Conservation (phyloP, 1,139 yeast species). For the Pichia sp. region DNA sequence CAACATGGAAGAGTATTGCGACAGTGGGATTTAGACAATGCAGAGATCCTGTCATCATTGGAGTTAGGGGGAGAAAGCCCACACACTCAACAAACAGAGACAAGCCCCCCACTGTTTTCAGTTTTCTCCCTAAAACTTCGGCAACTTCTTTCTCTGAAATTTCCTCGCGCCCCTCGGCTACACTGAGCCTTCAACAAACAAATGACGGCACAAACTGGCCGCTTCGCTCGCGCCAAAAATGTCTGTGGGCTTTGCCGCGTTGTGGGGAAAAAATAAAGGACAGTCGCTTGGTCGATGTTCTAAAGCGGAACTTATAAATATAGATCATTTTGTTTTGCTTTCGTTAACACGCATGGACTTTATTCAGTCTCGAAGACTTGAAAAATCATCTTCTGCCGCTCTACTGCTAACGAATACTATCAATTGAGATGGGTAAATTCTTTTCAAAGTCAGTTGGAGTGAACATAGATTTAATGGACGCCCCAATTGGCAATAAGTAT, state of each 20-base stretch:
- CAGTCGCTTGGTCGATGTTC: not conserved
- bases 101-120: not conserved
- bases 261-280: not conserved
- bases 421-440: conserved; percentile 12
- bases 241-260: not conserved
- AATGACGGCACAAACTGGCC: not conserved
- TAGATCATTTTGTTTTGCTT: not conserved
- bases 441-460: conserved; percentile 4
- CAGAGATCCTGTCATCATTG: not conserved
- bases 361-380: not conserved
- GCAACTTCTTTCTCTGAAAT: not conserved
- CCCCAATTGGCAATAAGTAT: conserved; percentile 11
- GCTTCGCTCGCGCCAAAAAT: not conserved
- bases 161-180: not conserved
- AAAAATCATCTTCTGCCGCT: not conserved
- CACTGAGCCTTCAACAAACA: not conserved
- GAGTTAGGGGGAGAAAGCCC: not conserved
- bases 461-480: not conserved
- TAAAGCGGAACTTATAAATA: not conserved
- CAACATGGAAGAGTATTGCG: not conserved
- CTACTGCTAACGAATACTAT: not conserved
- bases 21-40: not conserved
- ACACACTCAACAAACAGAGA: not conserved
- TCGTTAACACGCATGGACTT: not conserved
- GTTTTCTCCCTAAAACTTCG: not conserved